Evolutionary conservation across 2,329 filamentous ascomycete genomes (phyloP).

Genomic region (Ophiosphaerella herpotricha): DNA sequence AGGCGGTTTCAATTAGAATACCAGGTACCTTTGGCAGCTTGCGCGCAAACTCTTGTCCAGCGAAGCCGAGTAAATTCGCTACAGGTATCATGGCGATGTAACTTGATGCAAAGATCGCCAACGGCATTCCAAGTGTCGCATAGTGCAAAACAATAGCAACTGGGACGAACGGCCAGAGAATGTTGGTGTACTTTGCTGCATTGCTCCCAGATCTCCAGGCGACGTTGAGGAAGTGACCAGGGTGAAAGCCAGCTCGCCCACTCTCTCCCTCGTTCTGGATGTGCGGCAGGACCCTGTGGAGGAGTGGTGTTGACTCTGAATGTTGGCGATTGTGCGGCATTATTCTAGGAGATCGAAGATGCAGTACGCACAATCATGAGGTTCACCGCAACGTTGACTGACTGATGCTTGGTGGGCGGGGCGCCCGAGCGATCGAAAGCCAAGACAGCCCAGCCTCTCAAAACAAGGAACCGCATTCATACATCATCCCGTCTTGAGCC

Average conservation of each 20-base stretch:
- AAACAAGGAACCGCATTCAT: no score
- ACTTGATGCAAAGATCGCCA: constrained; percentile 69
- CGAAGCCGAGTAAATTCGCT: constrained; percentile 75
- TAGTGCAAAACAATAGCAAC: constrained; percentile 68
- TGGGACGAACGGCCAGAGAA: constrained; percentile 76
- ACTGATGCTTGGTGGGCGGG: no score
- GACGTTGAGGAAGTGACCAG: constrained; percentile 65
- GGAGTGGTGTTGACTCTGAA: constrained; percentile 37
- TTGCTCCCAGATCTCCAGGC: constrained; percentile 67
- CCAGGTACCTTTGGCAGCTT: constrained; percentile 76
- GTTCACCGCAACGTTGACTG: no score
- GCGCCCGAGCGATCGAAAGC: no score
- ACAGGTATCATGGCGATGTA: constrained; percentile 78
- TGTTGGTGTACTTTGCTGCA: constrained; percentile 68
- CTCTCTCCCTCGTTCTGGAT: constrained; percentile 65
- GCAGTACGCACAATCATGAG: neutral
- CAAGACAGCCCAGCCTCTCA: no score
- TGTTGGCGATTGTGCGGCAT: constrained; percentile 24
- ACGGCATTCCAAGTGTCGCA: constrained; percentile 57
- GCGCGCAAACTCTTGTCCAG: constrained; percentile 70
- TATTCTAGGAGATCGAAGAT: neutral
- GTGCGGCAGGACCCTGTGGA: constrained; percentile 36
- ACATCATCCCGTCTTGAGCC: no score
- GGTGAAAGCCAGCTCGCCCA: constrained; percentile 68
- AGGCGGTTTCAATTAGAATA: constrained; percentile 61